phyloP scores from a whole-genome alignment of 2,329 filamentous ascomycete species.

The Dothidotthia symphoricarpi region DNA sequence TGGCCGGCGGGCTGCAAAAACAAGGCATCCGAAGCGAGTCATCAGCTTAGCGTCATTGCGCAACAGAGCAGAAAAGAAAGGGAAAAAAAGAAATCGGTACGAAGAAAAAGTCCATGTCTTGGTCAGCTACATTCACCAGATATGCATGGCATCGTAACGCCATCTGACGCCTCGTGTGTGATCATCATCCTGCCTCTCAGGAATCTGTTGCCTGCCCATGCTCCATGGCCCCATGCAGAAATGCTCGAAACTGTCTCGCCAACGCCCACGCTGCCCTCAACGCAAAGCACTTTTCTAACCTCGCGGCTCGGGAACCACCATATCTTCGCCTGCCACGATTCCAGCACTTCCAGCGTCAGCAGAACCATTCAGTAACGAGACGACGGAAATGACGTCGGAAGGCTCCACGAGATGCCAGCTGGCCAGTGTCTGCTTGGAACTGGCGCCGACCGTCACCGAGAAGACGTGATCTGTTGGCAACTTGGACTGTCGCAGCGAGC shows the following conservation, averaged over 20 bases:
- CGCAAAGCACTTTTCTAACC: conserved; percentile 10
- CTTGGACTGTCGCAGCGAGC: conserved; percentile 63
- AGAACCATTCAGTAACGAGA: conserved; percentile 56
- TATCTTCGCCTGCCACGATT: conserved; percentile 43
- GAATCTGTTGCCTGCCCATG: conserved; percentile 11
- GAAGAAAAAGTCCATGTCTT: no score
- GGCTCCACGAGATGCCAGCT: conserved; percentile 89
- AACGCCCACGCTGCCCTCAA: conserved; percentile 3
- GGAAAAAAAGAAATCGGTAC: no score
- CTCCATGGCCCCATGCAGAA: conserved; percentile 20
- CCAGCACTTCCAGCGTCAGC: conserved; percentile 43
- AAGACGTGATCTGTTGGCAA: conserved; percentile 69
- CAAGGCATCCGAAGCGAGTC: not conserved
- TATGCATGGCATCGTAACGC: not conserved
- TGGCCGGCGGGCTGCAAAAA: conserved; percentile 2
- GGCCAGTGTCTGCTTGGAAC: conserved; percentile 86
- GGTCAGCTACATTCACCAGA: no score
- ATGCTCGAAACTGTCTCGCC: conserved; percentile 12
- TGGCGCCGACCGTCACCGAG: conserved; percentile 87
- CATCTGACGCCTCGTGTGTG: conserved; percentile 3
- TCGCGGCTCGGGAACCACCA: conserved; percentile 38
- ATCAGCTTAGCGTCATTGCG: no score
- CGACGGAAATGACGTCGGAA: conserved; percentile 73
- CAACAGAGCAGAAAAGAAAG: no score
- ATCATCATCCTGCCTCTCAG: conserved; percentile 4